phyloP scores from a whole-genome alignment of 371 early-diverging fungal species.

The Synchytrium microbalum region DNA sequence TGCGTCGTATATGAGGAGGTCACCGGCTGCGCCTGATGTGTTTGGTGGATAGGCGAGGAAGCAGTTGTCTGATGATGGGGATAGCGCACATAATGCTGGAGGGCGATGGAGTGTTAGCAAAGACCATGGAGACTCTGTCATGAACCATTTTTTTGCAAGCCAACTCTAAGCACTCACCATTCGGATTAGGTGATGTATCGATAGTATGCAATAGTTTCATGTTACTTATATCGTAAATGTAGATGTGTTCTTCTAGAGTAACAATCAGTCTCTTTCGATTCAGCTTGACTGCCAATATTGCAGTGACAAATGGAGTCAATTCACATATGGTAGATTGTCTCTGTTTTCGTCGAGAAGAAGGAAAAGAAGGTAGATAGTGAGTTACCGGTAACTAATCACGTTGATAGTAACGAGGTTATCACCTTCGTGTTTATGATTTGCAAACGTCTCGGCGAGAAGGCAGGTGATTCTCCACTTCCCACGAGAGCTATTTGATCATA shows the following conservation, averaged over 20 bases:
- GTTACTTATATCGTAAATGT: conserved; percentile 76
- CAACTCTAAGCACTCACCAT: conserved; percentile 56
- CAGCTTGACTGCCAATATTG: conserved; percentile 87
- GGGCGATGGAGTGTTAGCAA: neutral
- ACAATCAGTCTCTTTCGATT: conserved; percentile 88
- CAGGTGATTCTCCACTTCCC: conserved; percentile 87
- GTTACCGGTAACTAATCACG: neutral
- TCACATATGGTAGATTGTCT: conserved; percentile 94
- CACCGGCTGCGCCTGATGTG: conserved; percentile 56
- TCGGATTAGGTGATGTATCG: conserved; percentile 85
- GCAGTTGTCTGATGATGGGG: conserved; percentile 89
- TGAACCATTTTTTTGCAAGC: neutral
- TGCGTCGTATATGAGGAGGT: conserved; percentile 84
- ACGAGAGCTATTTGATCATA: no score
- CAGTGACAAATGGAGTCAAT: conserved; percentile 74
- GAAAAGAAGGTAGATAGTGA: neutral
- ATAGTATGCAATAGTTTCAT: conserved; percentile 94
- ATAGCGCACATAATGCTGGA: conserved; percentile 83
- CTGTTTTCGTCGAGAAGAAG: no score
- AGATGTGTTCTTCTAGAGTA: conserved; percentile 83
- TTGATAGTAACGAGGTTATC: conserved; percentile 40
- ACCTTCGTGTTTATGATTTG: conserved; percentile 96
- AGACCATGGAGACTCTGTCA: no score
- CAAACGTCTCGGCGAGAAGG: conserved; percentile 78
- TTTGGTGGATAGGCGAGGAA: conserved; percentile 85